Percentiles rank a stretch among this genome's conserved stretches.
Conservation (phyloP, 176 grass and related monocot genomes). For the Alloteropsis semialata region DNA sequence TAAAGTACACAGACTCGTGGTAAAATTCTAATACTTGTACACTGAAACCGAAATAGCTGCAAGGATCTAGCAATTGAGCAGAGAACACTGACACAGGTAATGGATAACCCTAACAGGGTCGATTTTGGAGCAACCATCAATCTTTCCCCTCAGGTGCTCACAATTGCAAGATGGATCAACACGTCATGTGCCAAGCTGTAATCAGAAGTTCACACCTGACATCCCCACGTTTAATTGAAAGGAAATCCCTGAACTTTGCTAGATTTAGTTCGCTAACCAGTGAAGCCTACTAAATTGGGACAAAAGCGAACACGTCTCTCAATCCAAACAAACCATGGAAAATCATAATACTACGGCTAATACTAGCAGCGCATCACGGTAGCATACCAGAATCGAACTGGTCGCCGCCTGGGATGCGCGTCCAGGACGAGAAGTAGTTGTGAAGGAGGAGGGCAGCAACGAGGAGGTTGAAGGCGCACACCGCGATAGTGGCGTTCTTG, state of each 20-base stretch:
- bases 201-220: background rate
- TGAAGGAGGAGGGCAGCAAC: conserved; percentile 39
- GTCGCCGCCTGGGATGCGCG: conserved; percentile 34
- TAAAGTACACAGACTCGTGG: background rate
- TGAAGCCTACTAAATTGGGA: background rate
- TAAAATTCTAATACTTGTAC: background rate
- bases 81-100: background rate
- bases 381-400: conserved; percentile 42
- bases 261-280: background rate
- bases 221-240: background rate
- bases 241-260: background rate
- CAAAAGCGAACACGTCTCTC: background rate
- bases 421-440: conserved; percentile 42
- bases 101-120: background rate
- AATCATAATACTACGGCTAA: background rate
- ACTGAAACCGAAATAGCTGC: background rate
- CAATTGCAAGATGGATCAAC: background rate
- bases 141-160: background rate
- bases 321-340: background rate
- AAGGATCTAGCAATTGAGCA: background rate
- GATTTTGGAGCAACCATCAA: too few relatives aligned
- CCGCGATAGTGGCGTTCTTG: conserved; percentile 46
- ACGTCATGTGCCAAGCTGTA: background rate
- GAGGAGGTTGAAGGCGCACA: conserved; percentile 63
- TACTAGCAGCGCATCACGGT: too few relatives aligned